A percentile compares a stretch with the other conserved stretches of the same genome.
These are phyloP conservation scores for Thalassiosira exigua DNA, from an alignment of 352 stramenopile genomes.

Conservation along the genomic window DNA sequence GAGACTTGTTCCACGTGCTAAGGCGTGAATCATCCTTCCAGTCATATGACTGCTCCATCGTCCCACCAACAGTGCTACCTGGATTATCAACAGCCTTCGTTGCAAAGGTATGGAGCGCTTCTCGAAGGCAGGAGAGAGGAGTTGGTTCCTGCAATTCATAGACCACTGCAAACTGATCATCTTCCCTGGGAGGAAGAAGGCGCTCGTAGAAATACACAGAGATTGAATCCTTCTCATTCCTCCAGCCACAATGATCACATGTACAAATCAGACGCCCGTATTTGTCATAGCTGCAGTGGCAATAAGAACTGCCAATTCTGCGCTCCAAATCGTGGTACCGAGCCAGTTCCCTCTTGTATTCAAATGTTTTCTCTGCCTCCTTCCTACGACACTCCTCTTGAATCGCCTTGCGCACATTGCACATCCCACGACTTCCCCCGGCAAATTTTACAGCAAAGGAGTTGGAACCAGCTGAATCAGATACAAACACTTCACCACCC, in stretches of 20 bases:
- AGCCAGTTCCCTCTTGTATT: slow-evolving; percentile 1
- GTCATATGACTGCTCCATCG: slow-evolving; percentile 7
- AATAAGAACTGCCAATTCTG: slow-evolving; percentile 13
- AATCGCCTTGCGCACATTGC: slow-evolving; percentile 2
- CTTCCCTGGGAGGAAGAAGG: slow-evolving; percentile 6
- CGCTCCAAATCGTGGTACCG: slow-evolving; percentile 1
- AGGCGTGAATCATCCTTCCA: slow-evolving; percentile 10
- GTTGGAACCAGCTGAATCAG: not conserved
- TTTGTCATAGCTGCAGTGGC: slow-evolving; percentile 10
- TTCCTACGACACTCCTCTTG: slow-evolving; percentile 6
- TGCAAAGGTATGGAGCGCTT: slow-evolving; percentile 5
- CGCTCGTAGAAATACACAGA: slow-evolving; percentile 21
- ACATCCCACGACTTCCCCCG: slow-evolving; percentile 1
- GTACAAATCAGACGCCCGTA: not conserved
- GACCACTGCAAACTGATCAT: slow-evolving; percentile 17
- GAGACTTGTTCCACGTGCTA: slow-evolving; percentile 7
- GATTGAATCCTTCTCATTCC: slow-evolving; percentile 10
- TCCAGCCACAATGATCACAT: slow-evolving; percentile 6
- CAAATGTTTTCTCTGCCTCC: slow-evolving; percentile 6
- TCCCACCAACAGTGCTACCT: no score
- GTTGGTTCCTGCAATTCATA: slow-evolving; percentile 20
- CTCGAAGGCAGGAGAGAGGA: slow-evolving; percentile 8
- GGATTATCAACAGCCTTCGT: slow-evolving; percentile 16
- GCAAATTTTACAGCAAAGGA: slow-evolving; percentile 22
- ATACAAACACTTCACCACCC: slow-evolving; percentile 3